These are phyloP conservation scores for Penicillium malachiteum DNA, from an alignment of 495 filamentous ascomycete species.

Conservation along the genomic window DNA sequence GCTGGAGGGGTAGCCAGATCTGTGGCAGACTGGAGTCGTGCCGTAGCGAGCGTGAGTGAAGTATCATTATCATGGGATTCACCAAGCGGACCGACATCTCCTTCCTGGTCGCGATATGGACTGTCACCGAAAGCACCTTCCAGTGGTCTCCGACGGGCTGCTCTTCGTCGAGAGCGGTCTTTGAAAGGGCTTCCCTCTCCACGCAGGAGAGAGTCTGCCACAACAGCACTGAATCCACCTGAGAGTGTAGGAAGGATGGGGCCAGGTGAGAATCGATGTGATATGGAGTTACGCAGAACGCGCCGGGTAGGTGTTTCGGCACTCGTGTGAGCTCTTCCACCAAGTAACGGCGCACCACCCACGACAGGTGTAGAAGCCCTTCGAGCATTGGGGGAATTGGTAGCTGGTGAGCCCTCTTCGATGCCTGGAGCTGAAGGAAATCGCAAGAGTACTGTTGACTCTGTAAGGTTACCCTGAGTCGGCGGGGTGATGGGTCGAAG, in stretches of 20 bases:
- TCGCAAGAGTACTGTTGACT: slow-evolving; percentile 40
- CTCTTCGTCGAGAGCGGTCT: slow-evolving; percentile 26
- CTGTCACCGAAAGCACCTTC: slow-evolving; percentile 29
- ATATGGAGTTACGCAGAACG: slow-evolving; percentile 37
- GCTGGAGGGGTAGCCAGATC: slow-evolving; percentile 19
- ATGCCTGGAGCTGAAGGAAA: slow-evolving; percentile 39
- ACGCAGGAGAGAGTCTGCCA: slow-evolving; percentile 60
- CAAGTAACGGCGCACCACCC: slow-evolving; percentile 13
- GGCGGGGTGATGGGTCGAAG: slow-evolving; percentile 33
- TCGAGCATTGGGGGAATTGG: slow-evolving; percentile 5
- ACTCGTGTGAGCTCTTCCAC: slow-evolving; percentile 20
- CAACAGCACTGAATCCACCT: slow-evolving; percentile 55
- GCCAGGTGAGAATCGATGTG: slow-evolving; percentile 42
- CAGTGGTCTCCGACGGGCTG: slow-evolving; percentile 27
- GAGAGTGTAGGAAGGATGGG: slow-evolving; percentile 47
- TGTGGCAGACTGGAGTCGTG: slow-evolving; percentile 33
- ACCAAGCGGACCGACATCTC: slow-evolving; percentile 15
- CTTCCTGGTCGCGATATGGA: slow-evolving; percentile 19
- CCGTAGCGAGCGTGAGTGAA: slow-evolving; percentile 25
- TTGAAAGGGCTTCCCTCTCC: slow-evolving; percentile 45
- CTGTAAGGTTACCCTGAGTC: slow-evolving; percentile 11
- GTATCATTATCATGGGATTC: slow-evolving; percentile 15
- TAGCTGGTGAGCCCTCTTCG: slow-evolving; percentile 20
- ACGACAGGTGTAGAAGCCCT: slow-evolving; percentile 20
- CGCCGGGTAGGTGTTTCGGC: slow-evolving; percentile 38